Evolutionary conservation across 768 basidiomycete genomes (phyloP), one percentile per base, ranked within the genome.

Genomic region (Phaffia tasmanica): DNA sequence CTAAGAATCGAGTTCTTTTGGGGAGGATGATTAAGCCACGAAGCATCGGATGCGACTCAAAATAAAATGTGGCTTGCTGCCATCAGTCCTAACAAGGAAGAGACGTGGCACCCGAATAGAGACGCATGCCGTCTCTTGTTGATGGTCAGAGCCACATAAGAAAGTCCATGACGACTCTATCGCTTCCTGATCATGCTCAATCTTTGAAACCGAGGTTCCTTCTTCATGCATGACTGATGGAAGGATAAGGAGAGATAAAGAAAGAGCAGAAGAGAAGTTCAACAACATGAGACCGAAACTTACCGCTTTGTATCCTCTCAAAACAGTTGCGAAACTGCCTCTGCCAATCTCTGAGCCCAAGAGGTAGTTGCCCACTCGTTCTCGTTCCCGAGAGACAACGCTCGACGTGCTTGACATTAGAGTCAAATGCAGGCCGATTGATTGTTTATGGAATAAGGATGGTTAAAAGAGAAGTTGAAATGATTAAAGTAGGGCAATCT

Each of bases 251-350:
- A 11, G 11, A 11, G 11, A 42, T 11, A 11, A 11, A 42, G 35
- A 11, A 42, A 42, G 35, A 42, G 35, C 4, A 14, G n/a, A 57
- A 57, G 8, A 29, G 27, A n/a, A 9, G 21, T 49, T 21, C 48
- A 21, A 32, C 15, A n/a, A 19, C 50, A 18, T n/a, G 42, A 15
- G 62, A 42, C 19, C 2, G 8, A 29, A 42, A 78, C 86, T 66
- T 71, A 89, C 92, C 77, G 86, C 85, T 75, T 92, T 86, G 78
- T 89, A 90, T 60, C 90, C 93, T 72, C 89, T 89, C 76, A 89
- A 93, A 50, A 99, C 94, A 0, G 87, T 94, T 19, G 94, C 94
- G 76, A 98, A 98, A 75, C 88, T 91, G 21, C 94, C 94, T 75
- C 76, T 72, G 4, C 79, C 79, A 51, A 79, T 78, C 73, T 79